These are phyloP conservation scores for Kalaharituber pfeilii DNA, from an alignment of 2,329 filamentous ascomycete species.

Conservation along the genomic window DNA sequence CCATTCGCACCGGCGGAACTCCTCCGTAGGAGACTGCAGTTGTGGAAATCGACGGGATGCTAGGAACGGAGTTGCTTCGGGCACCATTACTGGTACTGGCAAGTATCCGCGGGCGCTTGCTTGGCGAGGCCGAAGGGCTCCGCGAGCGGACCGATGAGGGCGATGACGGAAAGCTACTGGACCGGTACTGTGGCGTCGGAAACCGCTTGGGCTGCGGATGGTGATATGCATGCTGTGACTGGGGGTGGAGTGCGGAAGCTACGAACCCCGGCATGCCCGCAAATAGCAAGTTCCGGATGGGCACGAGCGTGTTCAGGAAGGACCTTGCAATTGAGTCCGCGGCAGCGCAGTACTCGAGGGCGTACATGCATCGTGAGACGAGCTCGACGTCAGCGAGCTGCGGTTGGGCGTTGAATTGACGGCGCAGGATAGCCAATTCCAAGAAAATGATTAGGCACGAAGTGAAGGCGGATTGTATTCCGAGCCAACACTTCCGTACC, in stretches of 20 bases:
- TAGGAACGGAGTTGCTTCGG: not conserved
- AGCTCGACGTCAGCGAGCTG: constrained; percentile 4
- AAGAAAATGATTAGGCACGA: constrained; percentile 13
- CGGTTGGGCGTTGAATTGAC: not conserved
- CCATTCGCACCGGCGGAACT: not conserved
- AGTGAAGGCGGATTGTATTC: constrained; percentile 17
- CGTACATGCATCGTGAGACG: constrained; percentile 9
- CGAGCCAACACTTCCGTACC: constrained; percentile 16
- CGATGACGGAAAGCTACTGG: not conserved
- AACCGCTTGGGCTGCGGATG: not conserved
- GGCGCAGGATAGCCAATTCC: constrained; percentile 5
- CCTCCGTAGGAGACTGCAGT: not conserved
- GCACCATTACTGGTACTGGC: not conserved
- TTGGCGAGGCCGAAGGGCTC: not conserved
- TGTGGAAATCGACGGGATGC: not conserved
- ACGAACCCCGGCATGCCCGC: not conserved
- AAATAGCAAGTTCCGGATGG: constrained; percentile 2
- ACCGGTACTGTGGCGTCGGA: not conserved
- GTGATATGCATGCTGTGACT: too few species aligned
- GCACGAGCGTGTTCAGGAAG: constrained; percentile 11
- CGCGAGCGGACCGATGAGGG: not conserved
- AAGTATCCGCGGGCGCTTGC: not conserved
- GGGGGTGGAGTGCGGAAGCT: not conserved
- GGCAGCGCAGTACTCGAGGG: constrained; percentile 10
- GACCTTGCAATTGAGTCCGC: constrained; percentile 12